Conservation (phyloP, 352 stramenopile genomes). For the Pythium volutum region DNA sequence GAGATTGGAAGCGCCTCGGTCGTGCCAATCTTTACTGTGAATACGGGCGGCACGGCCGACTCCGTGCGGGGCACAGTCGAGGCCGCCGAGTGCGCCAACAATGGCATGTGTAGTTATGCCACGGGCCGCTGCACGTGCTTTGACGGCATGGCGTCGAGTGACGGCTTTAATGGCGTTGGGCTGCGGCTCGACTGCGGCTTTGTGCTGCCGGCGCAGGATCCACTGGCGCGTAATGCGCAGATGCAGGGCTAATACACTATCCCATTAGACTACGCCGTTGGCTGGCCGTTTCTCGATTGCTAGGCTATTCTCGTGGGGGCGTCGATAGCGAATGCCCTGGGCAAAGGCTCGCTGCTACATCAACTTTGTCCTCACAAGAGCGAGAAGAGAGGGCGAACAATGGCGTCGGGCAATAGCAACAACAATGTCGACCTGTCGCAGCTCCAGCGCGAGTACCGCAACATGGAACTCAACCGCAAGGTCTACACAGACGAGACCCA, state of each 20-base stretch:
- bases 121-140: slow-evolving; percentile 61
- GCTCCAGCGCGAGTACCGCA: slow-evolving; percentile 94
- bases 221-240: slow-evolving; percentile 31
- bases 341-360: background rate
- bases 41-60: slow-evolving; percentile 46
- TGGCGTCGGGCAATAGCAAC: slow-evolving; percentile 31
- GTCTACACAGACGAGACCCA: slow-evolving; percentile 93
- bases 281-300: background rate
- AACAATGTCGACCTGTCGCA: slow-evolving; percentile 81
- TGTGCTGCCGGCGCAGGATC: slow-evolving; percentile 37
- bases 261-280: background rate
- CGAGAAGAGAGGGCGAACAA: background rate
- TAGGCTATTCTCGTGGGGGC: background rate
- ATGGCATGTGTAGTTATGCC: slow-evolving; percentile 59
- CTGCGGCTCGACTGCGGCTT: slow-evolving; percentile 65
- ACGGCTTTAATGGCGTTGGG: slow-evolving; percentile 43
- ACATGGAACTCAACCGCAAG: slow-evolving; percentile 97
- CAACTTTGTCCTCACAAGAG: background rate
- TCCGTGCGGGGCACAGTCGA: slow-evolving; percentile 64
- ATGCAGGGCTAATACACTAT: background rate
- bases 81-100: slow-evolving; percentile 72
- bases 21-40: slow-evolving; percentile 48
- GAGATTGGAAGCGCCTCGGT: slow-evolving; percentile 29
- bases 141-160: slow-evolving; percentile 64
- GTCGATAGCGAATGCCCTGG: background rate